Percentiles rank a stretch among this genome's conserved stretches.
These are phyloP conservation scores for Anthracocystis walkeri DNA, from an alignment of 1,284 basidiomycete genomes.

Conservation along the genomic window DNA sequence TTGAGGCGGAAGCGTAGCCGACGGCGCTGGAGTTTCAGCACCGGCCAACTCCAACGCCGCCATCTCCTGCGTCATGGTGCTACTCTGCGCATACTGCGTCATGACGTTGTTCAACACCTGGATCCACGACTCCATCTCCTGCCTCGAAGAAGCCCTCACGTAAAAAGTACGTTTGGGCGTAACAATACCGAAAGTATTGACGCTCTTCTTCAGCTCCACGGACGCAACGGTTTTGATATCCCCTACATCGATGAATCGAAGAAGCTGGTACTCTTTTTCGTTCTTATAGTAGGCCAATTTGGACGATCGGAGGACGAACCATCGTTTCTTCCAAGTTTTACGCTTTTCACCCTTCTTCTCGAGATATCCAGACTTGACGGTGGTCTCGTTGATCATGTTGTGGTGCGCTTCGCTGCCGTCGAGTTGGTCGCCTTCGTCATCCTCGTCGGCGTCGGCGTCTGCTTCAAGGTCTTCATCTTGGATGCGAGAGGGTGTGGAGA, in stretches of 20 bases:
- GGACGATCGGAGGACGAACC: conserved; percentile 93
- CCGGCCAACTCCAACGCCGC: conserved; percentile 44
- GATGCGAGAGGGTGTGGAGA: conserved; percentile 2
- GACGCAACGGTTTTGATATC: conserved; percentile 91
- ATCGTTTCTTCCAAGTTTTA: conserved; percentile 99
- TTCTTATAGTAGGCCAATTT: conserved; percentile 98
- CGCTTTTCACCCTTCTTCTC: conserved; percentile 96
- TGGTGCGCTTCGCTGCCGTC: conserved; percentile 71
- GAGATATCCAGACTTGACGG: conserved; percentile 89
- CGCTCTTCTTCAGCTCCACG: conserved; percentile 88
- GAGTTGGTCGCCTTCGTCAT: conserved; percentile 81
- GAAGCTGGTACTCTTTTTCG: conserved; percentile 77
- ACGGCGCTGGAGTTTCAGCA: conserved; percentile 37
- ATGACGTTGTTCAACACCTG: conserved; percentile 82
- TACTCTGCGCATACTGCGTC: conserved; percentile 71
- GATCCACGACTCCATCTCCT: conserved; percentile 87
- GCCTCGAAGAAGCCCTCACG: conserved; percentile 80
- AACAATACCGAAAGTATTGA: conserved; percentile 90
- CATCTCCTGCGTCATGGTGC: conserved; percentile 60
- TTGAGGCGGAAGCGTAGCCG: conserved; percentile 25
- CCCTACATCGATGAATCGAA: conserved; percentile 86
- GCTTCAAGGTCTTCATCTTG: conserved; percentile 45
- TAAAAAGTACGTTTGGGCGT: conserved; percentile 93
- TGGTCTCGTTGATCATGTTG: conserved; percentile 75
- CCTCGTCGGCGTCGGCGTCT: conserved; percentile 73